Evolutionary conservation across 2,329 filamentous ascomycete genomes (phyloP).

Genomic region (Neonectria coccinea): DNA sequence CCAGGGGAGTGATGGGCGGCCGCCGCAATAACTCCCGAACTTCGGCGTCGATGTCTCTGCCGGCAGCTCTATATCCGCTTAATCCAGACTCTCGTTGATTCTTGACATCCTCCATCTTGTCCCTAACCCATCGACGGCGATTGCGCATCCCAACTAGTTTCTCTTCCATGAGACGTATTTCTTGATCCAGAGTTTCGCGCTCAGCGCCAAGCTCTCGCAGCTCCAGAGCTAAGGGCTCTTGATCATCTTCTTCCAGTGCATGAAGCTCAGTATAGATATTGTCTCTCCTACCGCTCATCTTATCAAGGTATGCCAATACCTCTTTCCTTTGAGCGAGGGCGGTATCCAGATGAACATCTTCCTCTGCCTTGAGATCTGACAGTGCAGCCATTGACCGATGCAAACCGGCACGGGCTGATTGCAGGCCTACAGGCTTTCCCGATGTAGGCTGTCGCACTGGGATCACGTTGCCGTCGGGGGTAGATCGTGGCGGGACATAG

Average conservation of each 20-base stretch:
- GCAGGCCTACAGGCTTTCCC: slow-evolving; percentile 65
- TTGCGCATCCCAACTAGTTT: slow-evolving; percentile 71
- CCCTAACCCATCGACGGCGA: slow-evolving; percentile 68
- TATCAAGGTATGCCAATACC: slow-evolving; percentile 69
- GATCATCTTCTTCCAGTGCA: slow-evolving; percentile 65
- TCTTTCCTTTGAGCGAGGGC: slow-evolving; percentile 68
- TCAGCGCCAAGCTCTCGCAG: slow-evolving; percentile 70
- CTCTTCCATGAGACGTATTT: slow-evolving; percentile 75
- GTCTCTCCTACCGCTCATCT: slow-evolving; percentile 61
- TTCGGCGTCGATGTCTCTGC: slow-evolving; percentile 74
- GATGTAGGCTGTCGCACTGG: slow-evolving; percentile 69
- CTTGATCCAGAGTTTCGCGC: slow-evolving; percentile 63
- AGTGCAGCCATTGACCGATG: slow-evolving; percentile 72
- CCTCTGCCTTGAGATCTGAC: slow-evolving; percentile 74
- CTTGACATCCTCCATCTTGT: slow-evolving; percentile 70
- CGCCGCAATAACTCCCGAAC: slow-evolving; percentile 69
- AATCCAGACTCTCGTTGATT: slow-evolving; percentile 78
- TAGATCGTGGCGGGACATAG: slow-evolving; percentile 54
- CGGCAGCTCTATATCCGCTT: slow-evolving; percentile 76
- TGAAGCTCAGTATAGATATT: slow-evolving; percentile 65
- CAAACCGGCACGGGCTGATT: slow-evolving; percentile 73
- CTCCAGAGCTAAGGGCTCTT: slow-evolving; percentile 70
- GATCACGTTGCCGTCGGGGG: slow-evolving; percentile 62
- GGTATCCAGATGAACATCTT: slow-evolving; percentile 69
- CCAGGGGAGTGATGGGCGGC: slow-evolving; percentile 67